Base-by-base conservation (phyloP, 768 basidiomycete species). In the Auricularia heimuer region DNA sequence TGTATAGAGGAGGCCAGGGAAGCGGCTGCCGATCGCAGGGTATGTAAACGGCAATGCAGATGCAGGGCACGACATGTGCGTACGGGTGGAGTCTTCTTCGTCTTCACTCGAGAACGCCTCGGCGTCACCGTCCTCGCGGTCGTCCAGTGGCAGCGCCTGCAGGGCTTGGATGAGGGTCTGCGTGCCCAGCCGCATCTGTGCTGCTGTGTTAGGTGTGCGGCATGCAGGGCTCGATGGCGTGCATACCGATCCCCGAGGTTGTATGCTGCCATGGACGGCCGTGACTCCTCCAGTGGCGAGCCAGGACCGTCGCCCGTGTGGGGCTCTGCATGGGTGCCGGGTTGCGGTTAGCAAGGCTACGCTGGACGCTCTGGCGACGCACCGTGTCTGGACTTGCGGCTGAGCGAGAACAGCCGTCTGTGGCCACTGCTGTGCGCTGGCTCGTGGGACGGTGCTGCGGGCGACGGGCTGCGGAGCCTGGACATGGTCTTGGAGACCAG, bases 111-210 rank as follows among this genome's bases (percentile, higher is more conserved):
- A 64, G 75, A 76, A 3, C 73, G 71, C 74, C 61, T 87, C 89
- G 47, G 89, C 87, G 37, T 88, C 86, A 64, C 85, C 85, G 67
- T 92, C 88, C 8, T 82, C 80, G 66, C 81, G 82, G 47, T 86
- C 85, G 39, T 82, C 80, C 88, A 87, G 90, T 21, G 92, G 92
- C 51, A 93, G 79, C 1, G 90, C 92, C 70, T 93, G 92, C 14
- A 94, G 79, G 3, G 90, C 92, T 76, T 93, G 92, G 45, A 94
- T 93, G 62, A 94, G 83, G 2, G 92, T 90, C 72, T 94, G 92
- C 2, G 92, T 94, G 16, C 92, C 92, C 33, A 86, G 84, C 47
- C 90, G 87, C 85, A 94, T 89, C 92, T 94, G 71, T 44, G 68
- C 65, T 65, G 69, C 58, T 66, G 65, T 42, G 39, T 42, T 42